phyloP scores from a whole-genome alignment of 2,329 filamentous ascomycete genomes.

The Alternaria brassicicola region DNA sequence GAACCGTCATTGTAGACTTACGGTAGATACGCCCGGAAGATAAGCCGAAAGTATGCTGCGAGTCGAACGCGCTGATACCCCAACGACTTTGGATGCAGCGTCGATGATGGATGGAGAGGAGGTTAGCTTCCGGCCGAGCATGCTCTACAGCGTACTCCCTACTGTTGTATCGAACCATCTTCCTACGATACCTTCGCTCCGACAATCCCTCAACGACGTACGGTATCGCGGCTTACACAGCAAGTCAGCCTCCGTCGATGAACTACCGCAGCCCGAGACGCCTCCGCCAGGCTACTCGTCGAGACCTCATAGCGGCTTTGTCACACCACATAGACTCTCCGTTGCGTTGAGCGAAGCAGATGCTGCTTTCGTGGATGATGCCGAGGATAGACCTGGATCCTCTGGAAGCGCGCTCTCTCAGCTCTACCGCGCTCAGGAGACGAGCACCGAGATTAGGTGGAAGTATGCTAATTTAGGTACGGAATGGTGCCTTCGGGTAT shows the following conservation, averaged over 20 bases:
- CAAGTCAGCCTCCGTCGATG: constrained; percentile 25
- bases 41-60: constrained; percentile 22
- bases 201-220: constrained; percentile 41
- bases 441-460: constrained; percentile 55
- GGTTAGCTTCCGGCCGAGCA: constrained; percentile 45
- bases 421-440: constrained; percentile 33
- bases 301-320: constrained; percentile 31
- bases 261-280: constrained; percentile 33
- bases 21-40: constrained; percentile 10
- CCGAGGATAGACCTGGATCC: constrained; percentile 34
- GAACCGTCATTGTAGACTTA: background rate
- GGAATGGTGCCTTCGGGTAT: background rate
- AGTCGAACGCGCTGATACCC: background rate
- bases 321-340: constrained; percentile 25
- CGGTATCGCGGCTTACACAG: constrained; percentile 24
- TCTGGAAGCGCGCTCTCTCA: constrained; percentile 27
- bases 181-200: constrained; percentile 58
- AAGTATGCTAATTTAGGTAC: constrained; percentile 59
- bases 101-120: constrained; percentile 15
- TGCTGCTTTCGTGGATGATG: constrained; percentile 31
- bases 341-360: constrained; percentile 27
- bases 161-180: constrained; percentile 59
- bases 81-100: constrained; percentile 13
- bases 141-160: constrained; percentile 62
- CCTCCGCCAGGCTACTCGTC: constrained; percentile 49